phyloP scores from a whole-genome alignment of 257 asterid genomes.

The Primulina eburnea region DNA sequence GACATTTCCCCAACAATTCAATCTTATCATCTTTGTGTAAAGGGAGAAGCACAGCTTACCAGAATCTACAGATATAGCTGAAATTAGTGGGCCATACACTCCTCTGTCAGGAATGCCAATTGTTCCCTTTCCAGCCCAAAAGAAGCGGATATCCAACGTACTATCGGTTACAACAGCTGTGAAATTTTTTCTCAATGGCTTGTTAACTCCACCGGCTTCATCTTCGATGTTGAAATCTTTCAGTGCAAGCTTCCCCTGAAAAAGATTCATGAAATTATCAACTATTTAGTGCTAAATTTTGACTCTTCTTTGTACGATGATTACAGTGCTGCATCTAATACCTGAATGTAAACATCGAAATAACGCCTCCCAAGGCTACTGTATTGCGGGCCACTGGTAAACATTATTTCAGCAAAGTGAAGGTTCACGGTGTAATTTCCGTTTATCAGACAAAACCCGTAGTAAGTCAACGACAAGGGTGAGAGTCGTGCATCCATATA shows the following conservation, averaged over 20 bases:
- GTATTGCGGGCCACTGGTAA: slow-evolving; percentile 25
- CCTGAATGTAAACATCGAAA: slow-evolving; percentile 42
- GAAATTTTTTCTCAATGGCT: neutral
- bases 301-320: neutral
- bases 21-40: neutral
- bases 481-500: slow-evolving; percentile 34
- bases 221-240: neutral
- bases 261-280: neutral
- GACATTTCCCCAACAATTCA: neutral
- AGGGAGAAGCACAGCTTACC: neutral
- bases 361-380: slow-evolving; percentile 33
- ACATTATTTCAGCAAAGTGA: slow-evolving; percentile 41
- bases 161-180: neutral
- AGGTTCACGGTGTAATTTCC: slow-evolving; percentile 37
- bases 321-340: neutral
- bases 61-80: neutral
- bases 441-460: slow-evolving; percentile 33
- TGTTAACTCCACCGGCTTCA: neutral
- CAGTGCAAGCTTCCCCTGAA: neutral
- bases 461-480: slow-evolving; percentile 41
- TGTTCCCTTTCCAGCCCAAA: neutral
- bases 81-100: neutral
- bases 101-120: neutral
- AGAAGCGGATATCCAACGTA: neutral
- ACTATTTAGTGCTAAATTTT: neutral